Conservation (phyloP, 768 basidiomycete genomes). For the Psilocybe sp. region DNA sequence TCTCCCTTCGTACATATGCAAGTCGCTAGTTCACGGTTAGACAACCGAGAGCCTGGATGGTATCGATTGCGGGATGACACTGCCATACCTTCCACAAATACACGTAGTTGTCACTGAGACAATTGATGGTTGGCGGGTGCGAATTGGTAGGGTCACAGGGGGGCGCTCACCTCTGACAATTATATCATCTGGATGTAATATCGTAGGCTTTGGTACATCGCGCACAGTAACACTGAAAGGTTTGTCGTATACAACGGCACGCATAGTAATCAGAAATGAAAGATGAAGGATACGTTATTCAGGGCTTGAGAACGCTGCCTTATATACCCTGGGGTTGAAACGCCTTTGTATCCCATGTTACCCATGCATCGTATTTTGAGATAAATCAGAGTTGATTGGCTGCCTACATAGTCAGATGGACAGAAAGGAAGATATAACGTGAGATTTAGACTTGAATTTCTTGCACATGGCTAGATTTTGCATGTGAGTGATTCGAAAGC, state of each 20-base stretch:
- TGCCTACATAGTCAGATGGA: too few species aligned
- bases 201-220: slow-evolving; percentile 44
- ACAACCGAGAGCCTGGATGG: too few species aligned
- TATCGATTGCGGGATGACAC: background rate
- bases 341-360: too few species aligned
- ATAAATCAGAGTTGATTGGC: too few species aligned
- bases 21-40: slow-evolving; percentile 28
- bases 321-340: too few species aligned
- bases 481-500: too few species aligned
- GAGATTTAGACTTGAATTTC: too few species aligned
- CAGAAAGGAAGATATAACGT: too few species aligned
- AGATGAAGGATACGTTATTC: too few species aligned
- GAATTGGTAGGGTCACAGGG: background rate
- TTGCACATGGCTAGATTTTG: too few species aligned
- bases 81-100: slow-evolving; percentile 51
- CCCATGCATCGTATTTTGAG: too few species aligned
- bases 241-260: slow-evolving; percentile 52
- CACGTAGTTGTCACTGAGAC: slow-evolving; percentile 46
- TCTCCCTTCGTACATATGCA: slow-evolving; percentile 59
- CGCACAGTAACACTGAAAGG: slow-evolving; percentile 45
- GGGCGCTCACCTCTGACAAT: slow-evolving; percentile 40
- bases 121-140: background rate
- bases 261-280: slow-evolving; percentile 28
- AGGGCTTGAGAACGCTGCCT: too few species aligned
- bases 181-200: slow-evolving; percentile 51